A percentile compares a stretch with the other conserved stretches of the same genome.
phyloP scores from a whole-genome alignment of 2,329 filamentous ascomycete genomes.

The Mycosphaerella sp. region DNA sequence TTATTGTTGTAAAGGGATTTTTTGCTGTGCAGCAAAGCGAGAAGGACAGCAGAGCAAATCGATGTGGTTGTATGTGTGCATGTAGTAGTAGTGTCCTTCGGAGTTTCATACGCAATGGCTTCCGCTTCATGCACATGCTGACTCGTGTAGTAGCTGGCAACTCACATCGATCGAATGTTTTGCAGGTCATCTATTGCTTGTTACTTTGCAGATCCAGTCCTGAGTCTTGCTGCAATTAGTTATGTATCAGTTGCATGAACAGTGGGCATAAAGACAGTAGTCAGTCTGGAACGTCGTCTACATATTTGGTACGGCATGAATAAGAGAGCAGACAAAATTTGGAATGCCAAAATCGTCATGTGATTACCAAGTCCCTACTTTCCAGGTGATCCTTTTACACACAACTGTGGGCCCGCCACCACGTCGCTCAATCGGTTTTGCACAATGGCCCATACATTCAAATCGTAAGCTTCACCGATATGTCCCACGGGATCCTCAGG shows the following conservation, averaged over 20 bases:
- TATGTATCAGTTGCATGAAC: background rate
- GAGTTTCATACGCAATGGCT: constrained; percentile 8
- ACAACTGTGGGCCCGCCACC: constrained; percentile 16
- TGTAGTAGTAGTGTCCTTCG: constrained; percentile 7
- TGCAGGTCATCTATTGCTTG: background rate
- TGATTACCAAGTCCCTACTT: no score
- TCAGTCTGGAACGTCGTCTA: no score
- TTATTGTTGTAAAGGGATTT: background rate
- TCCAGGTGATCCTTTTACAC: constrained; percentile 19
- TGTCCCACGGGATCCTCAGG: constrained; percentile 22
- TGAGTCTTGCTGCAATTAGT: no score
- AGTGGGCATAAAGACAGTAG: no score
- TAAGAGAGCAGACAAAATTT: no score
- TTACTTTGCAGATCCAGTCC: background rate
- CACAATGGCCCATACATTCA: constrained; percentile 24
- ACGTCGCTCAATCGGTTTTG: constrained; percentile 20
- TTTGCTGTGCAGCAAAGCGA: no score
- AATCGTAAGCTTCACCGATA: constrained; percentile 25
- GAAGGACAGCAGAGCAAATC: background rate
- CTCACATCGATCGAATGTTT: constrained; percentile 12
- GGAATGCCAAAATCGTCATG: no score
- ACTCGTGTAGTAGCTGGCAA: constrained; percentile 7
- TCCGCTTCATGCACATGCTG: constrained; percentile 8
- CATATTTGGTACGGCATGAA: no score
- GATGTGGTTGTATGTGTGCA: constrained; percentile 13